Evolutionary conservation across 1,139 yeast species (phyloP).

Genomic region (Blastobotrys aristatus): DNA sequence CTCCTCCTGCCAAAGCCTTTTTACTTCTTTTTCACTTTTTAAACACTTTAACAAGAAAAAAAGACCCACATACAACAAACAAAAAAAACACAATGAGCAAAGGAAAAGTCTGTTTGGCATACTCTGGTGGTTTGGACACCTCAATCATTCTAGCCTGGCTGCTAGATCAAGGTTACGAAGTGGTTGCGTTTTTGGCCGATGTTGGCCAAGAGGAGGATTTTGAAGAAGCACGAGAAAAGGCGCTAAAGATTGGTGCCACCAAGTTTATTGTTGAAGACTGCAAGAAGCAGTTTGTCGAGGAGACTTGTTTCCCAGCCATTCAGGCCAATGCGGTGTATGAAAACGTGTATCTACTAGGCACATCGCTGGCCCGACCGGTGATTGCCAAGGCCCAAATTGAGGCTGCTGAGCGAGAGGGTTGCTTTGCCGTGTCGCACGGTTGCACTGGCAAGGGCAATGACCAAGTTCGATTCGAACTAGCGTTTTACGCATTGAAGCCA

Average conservation of each 20-base stretch:
- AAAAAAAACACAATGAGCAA: constrained; percentile 57
- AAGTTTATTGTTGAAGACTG: constrained; percentile 93
- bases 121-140: constrained; percentile 98
- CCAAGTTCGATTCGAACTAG: constrained; percentile 95
- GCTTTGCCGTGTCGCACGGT: constrained; percentile 98
- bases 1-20: not conserved
- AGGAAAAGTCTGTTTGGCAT: constrained; percentile 98
- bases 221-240: constrained; percentile 94
- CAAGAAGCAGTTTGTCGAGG: constrained; percentile 89
- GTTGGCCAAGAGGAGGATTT: constrained; percentile 99
- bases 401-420: constrained; percentile 95
- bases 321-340: constrained; percentile 97
- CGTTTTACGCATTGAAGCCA: constrained; percentile 96
- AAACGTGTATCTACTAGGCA: constrained; percentile 91
- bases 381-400: constrained; percentile 97
- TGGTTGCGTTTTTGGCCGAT: constrained; percentile 94
- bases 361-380: constrained; percentile 97
- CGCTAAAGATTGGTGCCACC: constrained; percentile 93
- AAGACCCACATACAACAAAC: not conserved
- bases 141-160: constrained; percentile 97
- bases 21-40: not conserved
- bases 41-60: not conserved
- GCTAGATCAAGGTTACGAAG: constrained; percentile 96
- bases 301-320: constrained; percentile 91
- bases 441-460: constrained; percentile 99